Evolutionary conservation across 257 asterid genomes (phyloP).

Genomic region (Prunella vulgaris): DNA sequence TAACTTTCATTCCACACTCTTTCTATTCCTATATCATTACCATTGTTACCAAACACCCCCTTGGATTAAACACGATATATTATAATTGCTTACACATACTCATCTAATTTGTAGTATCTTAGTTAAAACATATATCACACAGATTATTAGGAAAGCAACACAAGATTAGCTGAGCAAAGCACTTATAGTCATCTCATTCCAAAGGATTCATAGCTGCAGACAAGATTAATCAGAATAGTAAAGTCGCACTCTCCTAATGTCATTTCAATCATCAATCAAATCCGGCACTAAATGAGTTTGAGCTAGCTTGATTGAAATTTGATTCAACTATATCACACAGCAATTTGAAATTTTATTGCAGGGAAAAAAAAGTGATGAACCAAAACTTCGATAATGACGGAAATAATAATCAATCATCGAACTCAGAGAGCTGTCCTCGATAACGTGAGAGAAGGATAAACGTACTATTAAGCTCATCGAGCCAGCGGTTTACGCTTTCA

Average conservation of each 20-base stretch:
- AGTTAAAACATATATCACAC: not conserved
- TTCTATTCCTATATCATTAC: no score
- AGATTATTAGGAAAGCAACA: not conserved
- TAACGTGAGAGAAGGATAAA: not conserved
- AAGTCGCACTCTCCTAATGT: not conserved
- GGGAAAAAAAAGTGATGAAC: not conserved
- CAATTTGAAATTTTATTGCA: not conserved
- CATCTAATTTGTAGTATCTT: not conserved
- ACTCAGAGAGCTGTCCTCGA: not conserved
- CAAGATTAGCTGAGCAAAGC: not conserved
- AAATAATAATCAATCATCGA: not conserved
- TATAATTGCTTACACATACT: not conserved
- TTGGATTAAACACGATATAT: not conserved
- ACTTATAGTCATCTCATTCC: not conserved
- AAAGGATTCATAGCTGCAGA: not conserved
- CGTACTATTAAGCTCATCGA: constrained; percentile 74
- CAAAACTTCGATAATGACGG: not conserved
- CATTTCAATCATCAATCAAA: not conserved
- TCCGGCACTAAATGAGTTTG: not conserved
- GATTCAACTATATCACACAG: not conserved
- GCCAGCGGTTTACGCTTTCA: constrained; percentile 64
- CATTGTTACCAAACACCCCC: no score
- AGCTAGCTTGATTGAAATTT: not conserved
- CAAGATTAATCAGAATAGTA: not conserved
- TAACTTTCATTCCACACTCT: no score